These are phyloP conservation scores for Cryphonectria radicalis DNA, from an alignment of 2,329 filamentous ascomycete species.

Conservation along the genomic window DNA sequence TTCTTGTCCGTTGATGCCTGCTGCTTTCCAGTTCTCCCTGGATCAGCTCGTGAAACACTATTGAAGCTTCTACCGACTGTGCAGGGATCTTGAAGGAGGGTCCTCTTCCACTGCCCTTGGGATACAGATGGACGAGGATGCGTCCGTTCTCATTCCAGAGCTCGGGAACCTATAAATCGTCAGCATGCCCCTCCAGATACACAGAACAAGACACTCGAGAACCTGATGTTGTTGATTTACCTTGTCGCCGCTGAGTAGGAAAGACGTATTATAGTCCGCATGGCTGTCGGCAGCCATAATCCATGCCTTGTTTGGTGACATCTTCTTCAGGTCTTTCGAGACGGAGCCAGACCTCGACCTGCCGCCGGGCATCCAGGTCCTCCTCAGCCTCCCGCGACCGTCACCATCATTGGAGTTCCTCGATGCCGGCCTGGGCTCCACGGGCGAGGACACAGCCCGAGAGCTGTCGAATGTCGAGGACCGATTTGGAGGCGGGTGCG, in stretches of 20 bases:
- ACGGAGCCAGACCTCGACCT: slow-evolving; percentile 53
- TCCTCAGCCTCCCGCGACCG: slow-evolving; percentile 50
- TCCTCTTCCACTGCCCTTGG: slow-evolving; percentile 52
- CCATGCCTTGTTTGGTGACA: slow-evolving; percentile 49
- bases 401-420: slow-evolving; percentile 42
- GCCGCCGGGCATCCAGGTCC: slow-evolving; percentile 58
- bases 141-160: slow-evolving; percentile 66
- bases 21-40: slow-evolving; percentile 47
- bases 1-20: slow-evolving; percentile 40
- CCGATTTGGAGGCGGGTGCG: slow-evolving; percentile 45
- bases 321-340: slow-evolving; percentile 44
- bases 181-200: slow-evolving; percentile 4
- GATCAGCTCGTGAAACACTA: slow-evolving; percentile 58
- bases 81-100: slow-evolving; percentile 65
- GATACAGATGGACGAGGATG: slow-evolving; percentile 61
- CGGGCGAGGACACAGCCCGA: slow-evolving; percentile 38
- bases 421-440: slow-evolving; percentile 39
- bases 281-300: slow-evolving; percentile 56
- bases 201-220: neutral
- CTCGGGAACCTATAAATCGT: slow-evolving; percentile 59
- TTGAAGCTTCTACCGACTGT: slow-evolving; percentile 57
- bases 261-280: slow-evolving; percentile 60
- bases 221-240: slow-evolving; percentile 39
- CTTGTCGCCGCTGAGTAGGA: slow-evolving; percentile 59
- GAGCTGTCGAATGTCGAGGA: slow-evolving; percentile 35